phyloP scores from a whole-genome alignment of 148 eudicot species.

The Bassia scoparia region DNA sequence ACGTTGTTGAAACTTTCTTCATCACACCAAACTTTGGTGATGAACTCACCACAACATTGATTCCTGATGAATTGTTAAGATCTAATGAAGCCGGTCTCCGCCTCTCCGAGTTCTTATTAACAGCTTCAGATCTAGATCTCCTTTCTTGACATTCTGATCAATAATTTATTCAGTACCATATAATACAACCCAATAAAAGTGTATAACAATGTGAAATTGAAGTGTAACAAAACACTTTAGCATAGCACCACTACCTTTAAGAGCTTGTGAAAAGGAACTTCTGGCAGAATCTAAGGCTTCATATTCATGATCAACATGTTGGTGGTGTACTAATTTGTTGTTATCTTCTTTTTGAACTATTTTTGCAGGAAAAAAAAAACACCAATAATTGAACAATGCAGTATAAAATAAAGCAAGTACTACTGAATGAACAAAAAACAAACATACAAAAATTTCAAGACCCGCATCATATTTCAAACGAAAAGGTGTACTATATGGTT shows the following conservation, averaged over 20 bases:
- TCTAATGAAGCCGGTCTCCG: conserved; percentile 72
- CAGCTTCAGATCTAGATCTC: conserved; percentile 58
- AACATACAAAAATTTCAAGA: neutral
- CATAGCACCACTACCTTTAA: conserved; percentile 47
- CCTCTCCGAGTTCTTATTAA: conserved; percentile 45
- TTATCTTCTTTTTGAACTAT: conserved; percentile 43
- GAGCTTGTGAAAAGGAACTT: conserved; percentile 67
- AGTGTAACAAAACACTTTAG: neutral
- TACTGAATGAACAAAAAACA: conserved; percentile 6
- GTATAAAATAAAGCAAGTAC: neutral
- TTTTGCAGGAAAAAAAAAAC: conserved; percentile 11
- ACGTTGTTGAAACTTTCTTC: conserved; percentile 44
- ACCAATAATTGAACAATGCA: conserved; percentile 5
- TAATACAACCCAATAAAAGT: neutral
- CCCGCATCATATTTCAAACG: conserved; percentile 4
- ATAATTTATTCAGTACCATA: neutral
- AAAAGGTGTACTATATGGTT: neutral
- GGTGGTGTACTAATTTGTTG: conserved; percentile 29
- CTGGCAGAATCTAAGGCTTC: conserved; percentile 61
- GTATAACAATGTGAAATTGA: neutral
- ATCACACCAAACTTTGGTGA: conserved; percentile 59
- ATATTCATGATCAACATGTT: conserved; percentile 33
- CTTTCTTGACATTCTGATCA: conserved; percentile 68
- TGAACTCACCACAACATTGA: conserved; percentile 29
- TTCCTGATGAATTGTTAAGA: conserved; percentile 41